Percentiles rank a stretch among this genome's conserved stretches.
Conservation (phyloP, 768 basidiomycete species). For the Collybia sordida region DNA sequence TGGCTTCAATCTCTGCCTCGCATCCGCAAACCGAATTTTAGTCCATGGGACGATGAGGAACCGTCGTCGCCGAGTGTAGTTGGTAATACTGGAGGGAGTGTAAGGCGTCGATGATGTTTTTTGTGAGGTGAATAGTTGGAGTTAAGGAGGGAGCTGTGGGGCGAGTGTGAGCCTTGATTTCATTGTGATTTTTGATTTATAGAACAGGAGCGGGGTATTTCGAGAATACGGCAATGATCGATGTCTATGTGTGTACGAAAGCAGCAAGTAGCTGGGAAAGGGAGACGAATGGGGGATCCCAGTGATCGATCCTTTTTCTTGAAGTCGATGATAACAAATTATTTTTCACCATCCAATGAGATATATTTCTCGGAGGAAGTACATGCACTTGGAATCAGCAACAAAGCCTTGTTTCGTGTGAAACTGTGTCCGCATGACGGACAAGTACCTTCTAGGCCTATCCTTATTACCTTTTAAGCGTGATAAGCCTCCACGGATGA, state of each 20-base stretch:
- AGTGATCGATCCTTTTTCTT: slow-evolving; percentile 10
- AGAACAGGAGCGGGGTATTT: slow-evolving; percentile 15
- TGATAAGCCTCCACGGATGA: background rate
- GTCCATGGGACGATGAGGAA: slow-evolving; percentile 82
- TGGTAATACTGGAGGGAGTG: slow-evolving; percentile 11
- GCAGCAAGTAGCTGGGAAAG: slow-evolving; percentile 8
- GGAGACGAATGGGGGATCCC: slow-evolving; percentile 4
- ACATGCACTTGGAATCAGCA: background rate
- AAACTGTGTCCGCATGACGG: background rate
- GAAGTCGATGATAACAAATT: slow-evolving; percentile 11
- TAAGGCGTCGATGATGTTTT: slow-evolving; percentile 4
- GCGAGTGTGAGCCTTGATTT: slow-evolving; percentile 8
- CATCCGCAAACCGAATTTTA: slow-evolving; percentile 70
- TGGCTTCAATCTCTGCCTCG: slow-evolving; percentile 71
- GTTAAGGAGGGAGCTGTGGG: slow-evolving; percentile 10
- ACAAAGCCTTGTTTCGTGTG: background rate
- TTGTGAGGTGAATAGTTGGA: background rate
- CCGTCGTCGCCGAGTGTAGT: slow-evolving; percentile 14
- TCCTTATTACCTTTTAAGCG: background rate
- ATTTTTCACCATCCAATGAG: background rate
- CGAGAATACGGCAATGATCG: slow-evolving; percentile 12
- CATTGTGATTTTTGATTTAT: slow-evolving; percentile 14
- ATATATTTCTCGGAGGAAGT: slow-evolving; percentile 1
- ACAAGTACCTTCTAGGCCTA: background rate
- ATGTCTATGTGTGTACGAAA: slow-evolving; percentile 18